Base-by-base conservation (phyloP, 139 green algal species). In the Eudorina sp. region DNA sequence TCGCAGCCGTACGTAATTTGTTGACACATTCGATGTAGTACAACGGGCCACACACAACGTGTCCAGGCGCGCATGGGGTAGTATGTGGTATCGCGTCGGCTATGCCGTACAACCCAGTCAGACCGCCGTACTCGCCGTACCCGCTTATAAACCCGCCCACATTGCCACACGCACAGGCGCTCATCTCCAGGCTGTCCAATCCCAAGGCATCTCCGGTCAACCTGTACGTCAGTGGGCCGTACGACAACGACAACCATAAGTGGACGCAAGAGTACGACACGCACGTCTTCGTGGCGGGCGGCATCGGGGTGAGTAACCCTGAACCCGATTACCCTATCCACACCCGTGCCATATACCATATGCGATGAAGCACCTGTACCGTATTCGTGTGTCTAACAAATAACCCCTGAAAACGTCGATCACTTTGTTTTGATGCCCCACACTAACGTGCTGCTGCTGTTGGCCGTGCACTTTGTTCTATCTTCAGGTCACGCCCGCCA, bases 211-310 rank as follows among this genome's bases (percentile, higher is more conserved):
- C 27, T 9, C 23, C 80, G 0, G 6, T 87, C 25, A 7, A 13
- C 18, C 34, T 87, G 45, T 75, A 87, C 81, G 64, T 87, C 31
- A 79, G 62, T 51, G 81, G 81, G n/a, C 81, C 81, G 43, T 87
- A 79, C 81, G 11, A 29, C 46, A 31, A 31, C 29, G n/a, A 40
- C 21, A 87, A 60, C 81, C 81, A 34, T 3, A 40, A 53, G 45
- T 78, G 34, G 29, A 40, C 78, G 25, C 25, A 16, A 13, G 43
- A 11, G 11, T 68, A n/a, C 43, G 43, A 68, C 34, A 51, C 58
- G 0, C 64, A 79, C 45, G 45, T 87, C 27, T 78, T 87, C 45
- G 53, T 87, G 27, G 64, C 64, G 7, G 81, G 60, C n/a, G 81
- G 60, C 60, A 51, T 87, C 29, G 81, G 81, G 64, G 81, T 87